Percentiles rank a stretch among this genome's conserved stretches.
phyloP scores from a whole-genome alignment of 1,284 basidiomycete species.

The Leccinum pachyderme region DNA sequence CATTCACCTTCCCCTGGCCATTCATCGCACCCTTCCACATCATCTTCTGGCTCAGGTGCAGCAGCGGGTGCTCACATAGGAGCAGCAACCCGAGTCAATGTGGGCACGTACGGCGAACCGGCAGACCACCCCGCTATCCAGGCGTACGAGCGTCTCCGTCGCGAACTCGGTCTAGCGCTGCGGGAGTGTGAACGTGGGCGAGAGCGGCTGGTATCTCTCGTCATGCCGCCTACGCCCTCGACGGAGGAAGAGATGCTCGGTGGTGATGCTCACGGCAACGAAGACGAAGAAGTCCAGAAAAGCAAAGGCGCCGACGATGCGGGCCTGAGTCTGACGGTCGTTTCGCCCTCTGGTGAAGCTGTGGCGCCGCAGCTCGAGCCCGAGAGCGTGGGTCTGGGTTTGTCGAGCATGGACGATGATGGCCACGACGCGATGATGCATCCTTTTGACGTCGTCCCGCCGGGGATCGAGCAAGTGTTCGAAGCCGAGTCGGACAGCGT shows the following conservation, averaged over 20 bases:
- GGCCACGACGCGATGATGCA: slow-evolving; percentile 29
- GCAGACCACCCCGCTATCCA: slow-evolving; percentile 49
- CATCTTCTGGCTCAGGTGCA: not conserved
- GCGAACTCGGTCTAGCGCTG: slow-evolving; percentile 69
- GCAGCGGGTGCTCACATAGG: not conserved
- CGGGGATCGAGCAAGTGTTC: slow-evolving; percentile 73
- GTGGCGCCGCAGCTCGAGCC: not conserved
- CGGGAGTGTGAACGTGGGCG: slow-evolving; percentile 77
- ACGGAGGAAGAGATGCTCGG: slow-evolving; percentile 19
- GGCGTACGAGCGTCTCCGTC: slow-evolving; percentile 70
- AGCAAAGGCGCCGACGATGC: not conserved
- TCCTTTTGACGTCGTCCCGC: slow-evolving; percentile 42
- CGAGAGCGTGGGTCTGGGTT: not conserved
- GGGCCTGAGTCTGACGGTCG: not conserved
- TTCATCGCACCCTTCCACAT: slow-evolving; percentile 22
- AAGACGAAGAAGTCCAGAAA: not conserved
- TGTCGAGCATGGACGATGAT: not conserved
- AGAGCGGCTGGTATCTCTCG: slow-evolving; percentile 55
- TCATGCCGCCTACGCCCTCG: slow-evolving; percentile 43
- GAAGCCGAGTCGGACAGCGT: slow-evolving; percentile 56
- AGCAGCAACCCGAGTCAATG: not conserved
- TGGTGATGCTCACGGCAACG: not conserved
- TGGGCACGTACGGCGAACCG: slow-evolving; percentile 13
- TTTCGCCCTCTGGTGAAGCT: slow-evolving; percentile 12
- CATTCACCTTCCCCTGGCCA: slow-evolving; percentile 19